A percentile compares a stretch with the other conserved stretches of the same genome.
Conservation (phyloP, 1,284 basidiomycete species). For the Rhodofomes roseus region DNA sequence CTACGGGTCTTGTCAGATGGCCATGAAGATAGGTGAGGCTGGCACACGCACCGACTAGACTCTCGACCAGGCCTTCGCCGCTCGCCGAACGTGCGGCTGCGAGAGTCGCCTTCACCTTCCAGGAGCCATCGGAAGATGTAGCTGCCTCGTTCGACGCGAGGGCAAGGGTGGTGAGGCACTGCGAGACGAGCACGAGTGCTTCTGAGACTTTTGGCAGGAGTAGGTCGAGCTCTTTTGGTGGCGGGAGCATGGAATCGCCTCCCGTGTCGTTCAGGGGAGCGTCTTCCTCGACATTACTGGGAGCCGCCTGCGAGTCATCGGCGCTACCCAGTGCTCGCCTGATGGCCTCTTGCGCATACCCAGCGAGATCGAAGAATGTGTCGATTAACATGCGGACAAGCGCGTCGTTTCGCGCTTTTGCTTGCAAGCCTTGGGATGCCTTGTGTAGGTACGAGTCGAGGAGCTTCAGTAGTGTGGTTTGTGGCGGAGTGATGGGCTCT, state of each 20-base stretch:
- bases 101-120: conserved; percentile 12
- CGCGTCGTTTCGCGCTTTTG: conserved; percentile 16
- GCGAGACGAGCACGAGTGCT: conserved; percentile 72
- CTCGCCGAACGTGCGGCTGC: conserved; percentile 22
- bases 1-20: conserved; percentile 36
- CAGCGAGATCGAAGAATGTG: conserved; percentile 51
- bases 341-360: conserved; percentile 50
- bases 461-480: conserved; percentile 82
- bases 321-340: conserved; percentile 37
- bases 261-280: background rate
- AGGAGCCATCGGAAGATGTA: conserved; percentile 3
- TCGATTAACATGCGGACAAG: conserved; percentile 49
- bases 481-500: conserved; percentile 79
- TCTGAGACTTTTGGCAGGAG: conserved; percentile 75
- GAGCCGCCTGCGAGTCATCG: background rate
- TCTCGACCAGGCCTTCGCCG: conserved; percentile 49
- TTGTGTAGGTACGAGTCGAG: conserved; percentile 78
- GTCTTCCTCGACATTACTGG: background rate
- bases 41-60: conserved; percentile 58
- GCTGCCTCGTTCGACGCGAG: conserved; percentile 28
- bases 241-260: background rate
- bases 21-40: no score
- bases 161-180: conserved; percentile 69
- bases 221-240: conserved; percentile 45
- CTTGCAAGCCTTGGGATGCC: conserved; percentile 6